A percentile compares a stretch with the other conserved stretches of the same genome.
phyloP scores from a whole-genome alignment of 768 basidiomycete species.

The Panaeolus cyanescens region DNA sequence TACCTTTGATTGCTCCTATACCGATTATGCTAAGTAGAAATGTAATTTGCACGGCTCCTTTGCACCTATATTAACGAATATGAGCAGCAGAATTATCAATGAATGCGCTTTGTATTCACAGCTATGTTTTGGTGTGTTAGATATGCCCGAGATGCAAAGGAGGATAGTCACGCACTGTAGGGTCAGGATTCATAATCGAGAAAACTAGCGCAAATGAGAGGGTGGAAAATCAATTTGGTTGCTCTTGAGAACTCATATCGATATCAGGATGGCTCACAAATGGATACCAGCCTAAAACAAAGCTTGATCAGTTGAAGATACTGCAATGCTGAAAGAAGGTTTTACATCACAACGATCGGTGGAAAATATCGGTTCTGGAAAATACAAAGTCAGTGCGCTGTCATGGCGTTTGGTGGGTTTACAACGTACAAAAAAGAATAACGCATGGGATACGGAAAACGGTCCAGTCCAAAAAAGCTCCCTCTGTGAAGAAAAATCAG shows the following conservation, averaged over 20 bases:
- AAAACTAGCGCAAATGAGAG: slow-evolving; percentile 2
- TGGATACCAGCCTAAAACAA: no score
- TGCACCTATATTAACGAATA: slow-evolving; percentile 8
- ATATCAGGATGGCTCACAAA: no score
- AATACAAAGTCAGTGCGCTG: background rate
- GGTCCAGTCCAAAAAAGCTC: slow-evolving; percentile 41
- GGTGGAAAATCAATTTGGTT: no score
- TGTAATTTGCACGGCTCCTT: slow-evolving; percentile 1
- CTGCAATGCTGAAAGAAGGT: background rate
- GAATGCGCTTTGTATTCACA: background rate
- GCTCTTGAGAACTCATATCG: no score
- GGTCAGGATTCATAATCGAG: background rate
- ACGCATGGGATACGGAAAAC: slow-evolving; percentile 34
- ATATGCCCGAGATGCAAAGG: background rate
- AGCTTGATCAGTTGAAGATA: background rate
- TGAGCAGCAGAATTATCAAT: slow-evolving; percentile 1
- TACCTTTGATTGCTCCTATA: slow-evolving; percentile 15
- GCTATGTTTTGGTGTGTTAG: background rate
- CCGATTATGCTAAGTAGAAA: slow-evolving; percentile 7
- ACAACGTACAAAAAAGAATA: slow-evolving; percentile 37
- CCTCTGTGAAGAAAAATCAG: slow-evolving; percentile 22
- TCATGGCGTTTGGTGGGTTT: background rate
- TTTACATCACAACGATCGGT: slow-evolving; percentile 10
- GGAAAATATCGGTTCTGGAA: slow-evolving; percentile 20
- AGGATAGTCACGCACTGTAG: background rate